Conservation (phyloP, 2,329 filamentous ascomycete genomes). For the Gaeumannomyces sp. region DNA sequence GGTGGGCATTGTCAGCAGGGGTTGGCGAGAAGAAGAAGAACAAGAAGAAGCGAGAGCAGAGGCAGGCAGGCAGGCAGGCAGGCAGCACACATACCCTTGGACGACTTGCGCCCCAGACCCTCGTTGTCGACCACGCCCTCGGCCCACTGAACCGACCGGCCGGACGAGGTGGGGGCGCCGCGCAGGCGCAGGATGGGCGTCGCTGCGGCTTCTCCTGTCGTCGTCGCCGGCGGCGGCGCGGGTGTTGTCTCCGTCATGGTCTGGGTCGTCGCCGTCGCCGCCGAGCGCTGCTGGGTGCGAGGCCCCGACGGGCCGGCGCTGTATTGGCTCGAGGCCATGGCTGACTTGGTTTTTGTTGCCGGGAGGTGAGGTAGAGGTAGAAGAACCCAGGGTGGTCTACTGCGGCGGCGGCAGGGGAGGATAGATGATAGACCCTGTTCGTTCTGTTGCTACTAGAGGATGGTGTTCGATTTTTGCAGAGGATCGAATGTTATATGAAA, state of each 20-base stretch:
- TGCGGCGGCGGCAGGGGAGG: too few species aligned
- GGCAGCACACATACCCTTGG: constrained; percentile 62
- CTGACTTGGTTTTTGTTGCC: not conserved
- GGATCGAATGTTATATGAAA: too few species aligned
- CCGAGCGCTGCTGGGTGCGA: constrained; percentile 5
- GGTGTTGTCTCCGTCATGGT: constrained; percentile 11
- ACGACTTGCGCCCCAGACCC: constrained; percentile 85
- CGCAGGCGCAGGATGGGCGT: constrained; percentile 45
- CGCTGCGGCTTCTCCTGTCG: constrained; percentile 17
- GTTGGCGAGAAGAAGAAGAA: too few species aligned
- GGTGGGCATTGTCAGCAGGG: not conserved
- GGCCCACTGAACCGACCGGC: constrained; percentile 78
- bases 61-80: not conserved
- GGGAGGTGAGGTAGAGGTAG: too few species aligned
- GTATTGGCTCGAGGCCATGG: not conserved
- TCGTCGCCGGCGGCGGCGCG: not conserved
- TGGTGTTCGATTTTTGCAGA: too few species aligned
- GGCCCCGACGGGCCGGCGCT: not conserved
- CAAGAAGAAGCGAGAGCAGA: not conserved
- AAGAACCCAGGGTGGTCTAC: too few species aligned
- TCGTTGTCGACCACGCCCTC: constrained; percentile 94
- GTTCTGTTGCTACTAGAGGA: too few species aligned
- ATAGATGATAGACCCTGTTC: too few species aligned
- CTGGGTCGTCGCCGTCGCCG: constrained; percentile 13
- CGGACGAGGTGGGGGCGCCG: constrained; percentile 38